Conservation (phyloP, 1,139 yeast species). For the Pneumocystis sp. region DNA sequence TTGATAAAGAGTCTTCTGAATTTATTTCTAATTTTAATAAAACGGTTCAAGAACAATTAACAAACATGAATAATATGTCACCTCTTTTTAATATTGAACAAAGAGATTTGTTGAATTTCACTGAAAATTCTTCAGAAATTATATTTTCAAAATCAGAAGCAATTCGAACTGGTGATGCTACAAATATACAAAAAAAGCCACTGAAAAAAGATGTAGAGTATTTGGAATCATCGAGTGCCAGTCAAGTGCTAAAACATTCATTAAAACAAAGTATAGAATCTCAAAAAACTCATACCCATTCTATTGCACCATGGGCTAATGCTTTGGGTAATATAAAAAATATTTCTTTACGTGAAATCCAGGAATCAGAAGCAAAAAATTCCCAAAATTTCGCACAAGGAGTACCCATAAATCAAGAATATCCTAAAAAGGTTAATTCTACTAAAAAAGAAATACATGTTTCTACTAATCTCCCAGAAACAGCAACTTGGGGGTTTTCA, state of each 20-base stretch:
- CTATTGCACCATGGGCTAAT: constrained; percentile 23
- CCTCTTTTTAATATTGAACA: neutral
- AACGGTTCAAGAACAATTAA: neutral
- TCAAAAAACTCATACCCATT: constrained; percentile 25
- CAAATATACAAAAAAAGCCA: neutral
- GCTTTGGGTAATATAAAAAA: constrained; percentile 26
- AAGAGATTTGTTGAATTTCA: neutral
- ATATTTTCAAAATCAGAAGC: neutral
- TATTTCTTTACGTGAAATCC: constrained; percentile 56
- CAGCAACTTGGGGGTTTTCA: neutral
- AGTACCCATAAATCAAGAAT: neutral
- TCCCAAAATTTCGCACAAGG: constrained; percentile 26
- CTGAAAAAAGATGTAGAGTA: neutral
- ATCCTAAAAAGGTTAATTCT: neutral
- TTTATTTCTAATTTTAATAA: neutral
- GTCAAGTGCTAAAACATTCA: neutral
- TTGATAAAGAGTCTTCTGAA: neutral
- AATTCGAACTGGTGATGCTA: neutral
- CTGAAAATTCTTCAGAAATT: neutral
- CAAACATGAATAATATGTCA: neutral
- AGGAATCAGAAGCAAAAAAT: constrained; percentile 38
- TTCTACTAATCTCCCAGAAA: neutral
- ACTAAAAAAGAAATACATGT: neutral
- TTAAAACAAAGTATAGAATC: constrained; percentile 12
- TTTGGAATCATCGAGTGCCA: neutral